Conservation (phyloP, 805 yeast species). For the Yarrowia porcina region DNA sequence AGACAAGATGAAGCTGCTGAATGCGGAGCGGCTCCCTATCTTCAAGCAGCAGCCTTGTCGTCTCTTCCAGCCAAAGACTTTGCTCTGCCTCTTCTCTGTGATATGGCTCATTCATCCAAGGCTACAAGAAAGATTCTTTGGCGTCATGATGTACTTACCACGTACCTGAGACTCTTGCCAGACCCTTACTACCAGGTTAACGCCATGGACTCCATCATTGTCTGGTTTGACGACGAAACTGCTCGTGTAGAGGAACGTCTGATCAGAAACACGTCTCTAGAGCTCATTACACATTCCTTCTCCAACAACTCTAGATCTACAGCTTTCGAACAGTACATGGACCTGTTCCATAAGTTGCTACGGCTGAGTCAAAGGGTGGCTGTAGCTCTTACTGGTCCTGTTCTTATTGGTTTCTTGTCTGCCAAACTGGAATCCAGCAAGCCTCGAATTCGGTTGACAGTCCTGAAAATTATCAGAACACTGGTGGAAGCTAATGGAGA, state of each 20-base stretch:
- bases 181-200: constrained; percentile 60
- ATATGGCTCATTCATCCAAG: constrained; percentile 48
- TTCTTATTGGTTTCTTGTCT: not conserved
- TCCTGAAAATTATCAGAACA: not conserved
- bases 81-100: constrained; percentile 52
- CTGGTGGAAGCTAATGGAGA: constrained; percentile 2
- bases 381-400: constrained; percentile 1
- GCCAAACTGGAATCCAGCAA: constrained; percentile 16
- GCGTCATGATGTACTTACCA: constrained; percentile 42
- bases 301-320: not conserved
- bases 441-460: constrained; percentile 2
- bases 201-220: constrained; percentile 49
- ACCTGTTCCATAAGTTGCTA: not conserved
- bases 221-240: constrained; percentile 39
- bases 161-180: constrained; percentile 42
- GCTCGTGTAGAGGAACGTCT: constrained; percentile 30
- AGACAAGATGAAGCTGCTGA: constrained; percentile 48
- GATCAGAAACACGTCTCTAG: constrained; percentile 13
- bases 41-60: constrained; percentile 42
- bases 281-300: constrained; percentile 8
- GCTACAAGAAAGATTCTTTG: constrained; percentile 42
- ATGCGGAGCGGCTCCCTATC: constrained; percentile 48
- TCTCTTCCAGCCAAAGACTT: constrained; percentile 51
- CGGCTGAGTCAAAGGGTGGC: not conserved
- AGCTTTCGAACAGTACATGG: constrained; percentile 14